Evolutionary conservation across 2,329 filamentous ascomycete genomes (phyloP), one percentile per base, ranked within the genome.

Genomic region (Trichoderma sp.): DNA sequence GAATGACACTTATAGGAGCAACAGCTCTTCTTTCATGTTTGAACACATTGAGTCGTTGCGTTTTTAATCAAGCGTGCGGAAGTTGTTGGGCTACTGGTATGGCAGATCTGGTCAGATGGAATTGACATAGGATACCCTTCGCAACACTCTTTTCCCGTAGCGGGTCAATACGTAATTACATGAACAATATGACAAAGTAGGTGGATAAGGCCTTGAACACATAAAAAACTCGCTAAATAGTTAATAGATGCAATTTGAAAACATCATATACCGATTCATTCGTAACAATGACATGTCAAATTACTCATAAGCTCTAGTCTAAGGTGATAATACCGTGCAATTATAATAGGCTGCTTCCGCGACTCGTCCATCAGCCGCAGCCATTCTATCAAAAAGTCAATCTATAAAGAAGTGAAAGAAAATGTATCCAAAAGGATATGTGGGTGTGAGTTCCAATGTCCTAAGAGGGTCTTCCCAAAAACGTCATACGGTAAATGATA

Each of bases 1-100:
- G 60, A 71, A 74, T 5, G 81, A 83, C 64, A 75, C 82, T 70
- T 83, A 83, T 62, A 77, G 81, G 11, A 72, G 72, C n/a, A 71
- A 74, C 10, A 76, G 74, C 16, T 76, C 69, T 56, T 66, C 74
- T 5, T 78, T 72, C 71, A 74, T 80, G 29, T 31, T 68, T 6
- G 29, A 71, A 0, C 75, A 79, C 47, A 73, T 70, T 21, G 70
- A 72, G 4, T 24, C 70, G 29, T 35, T 80, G 31, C 64, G 70
- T 14, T 72, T 80, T 21, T 78, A 21, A 70, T n/a, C 11, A 13
- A 7, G 6, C 11, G 19, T 21, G 33, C 19, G 8, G 8, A 47
- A 47, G 3, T n/a, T 47, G 7, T 11, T n/a, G n/a, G n/a, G n/a
- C n/a, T n/a, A n/a, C n/a, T n/a, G n/a, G n/a, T n/a, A n/a, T n/a